Conservation (phyloP, 2,329 filamentous ascomycete species). For the Hysterium pulicare region DNA sequence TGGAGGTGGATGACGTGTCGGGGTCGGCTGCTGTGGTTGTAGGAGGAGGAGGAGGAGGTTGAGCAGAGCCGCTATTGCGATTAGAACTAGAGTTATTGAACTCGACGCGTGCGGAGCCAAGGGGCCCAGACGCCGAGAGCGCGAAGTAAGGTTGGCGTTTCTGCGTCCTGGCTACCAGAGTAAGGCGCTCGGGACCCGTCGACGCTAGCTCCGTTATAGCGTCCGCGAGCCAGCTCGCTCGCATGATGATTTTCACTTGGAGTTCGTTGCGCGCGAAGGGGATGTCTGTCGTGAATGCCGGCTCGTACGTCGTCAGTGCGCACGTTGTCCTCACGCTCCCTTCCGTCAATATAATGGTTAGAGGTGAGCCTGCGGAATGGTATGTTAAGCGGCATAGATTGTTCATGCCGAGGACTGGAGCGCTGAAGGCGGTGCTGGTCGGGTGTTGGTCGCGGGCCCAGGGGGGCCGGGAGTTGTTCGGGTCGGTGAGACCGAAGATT, state of each 20-base stretch:
- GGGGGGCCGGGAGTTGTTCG: constrained; percentile 32
- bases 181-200: constrained; percentile 70
- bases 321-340: constrained; percentile 69
- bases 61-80: constrained; percentile 20
- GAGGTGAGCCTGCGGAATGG: constrained; percentile 66
- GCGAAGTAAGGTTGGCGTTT: constrained; percentile 62
- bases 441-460: constrained; percentile 40
- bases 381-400: constrained; percentile 86
- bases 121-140: constrained; percentile 62
- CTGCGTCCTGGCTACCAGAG: constrained; percentile 47
- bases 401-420: constrained; percentile 75
- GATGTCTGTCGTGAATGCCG: constrained; percentile 66
- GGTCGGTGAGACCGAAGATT: constrained; percentile 73
- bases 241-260: constrained; percentile 93
- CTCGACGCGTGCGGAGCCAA: constrained; percentile 60
- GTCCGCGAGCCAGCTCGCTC: constrained; percentile 68
- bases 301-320: constrained; percentile 65
- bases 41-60: constrained; percentile 17
- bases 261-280: constrained; percentile 80
- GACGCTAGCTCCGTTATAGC: constrained; percentile 65
- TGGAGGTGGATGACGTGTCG: constrained; percentile 2
- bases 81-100: constrained; percentile 45
- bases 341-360: constrained; percentile 84
- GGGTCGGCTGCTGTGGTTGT: background rate
- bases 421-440: constrained; percentile 74